Percentiles rank a stretch among this genome's conserved stretches.
Conservation (phyloP, 441 rosid genomes). For the Bruguiera hainesii region DNA sequence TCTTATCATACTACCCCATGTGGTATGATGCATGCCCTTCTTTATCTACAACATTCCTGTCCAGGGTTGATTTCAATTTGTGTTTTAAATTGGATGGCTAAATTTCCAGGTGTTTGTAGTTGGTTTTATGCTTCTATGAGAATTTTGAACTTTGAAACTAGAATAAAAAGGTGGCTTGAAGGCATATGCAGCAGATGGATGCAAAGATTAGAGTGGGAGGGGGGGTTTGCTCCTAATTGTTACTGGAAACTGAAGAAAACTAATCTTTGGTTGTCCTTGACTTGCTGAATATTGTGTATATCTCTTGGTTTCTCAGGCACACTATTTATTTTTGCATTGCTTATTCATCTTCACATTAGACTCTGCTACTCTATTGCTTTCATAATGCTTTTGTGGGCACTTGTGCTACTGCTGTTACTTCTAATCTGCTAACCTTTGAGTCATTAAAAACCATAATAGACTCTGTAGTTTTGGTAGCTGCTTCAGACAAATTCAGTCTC, state of each 20-base stretch:
- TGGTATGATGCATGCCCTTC: not conserved
- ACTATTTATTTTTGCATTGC: not conserved
- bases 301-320: not conserved
- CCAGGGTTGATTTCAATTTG: not conserved
- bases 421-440: not conserved
- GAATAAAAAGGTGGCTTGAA: constrained; percentile 1
- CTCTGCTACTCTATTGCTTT: too few species aligned
- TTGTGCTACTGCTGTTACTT: not conserved
- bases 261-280: too few species aligned
- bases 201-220: not conserved
- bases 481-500: not conserved
- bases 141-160: constrained; percentile 2
- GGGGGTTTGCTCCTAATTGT: too few species aligned
- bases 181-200: constrained; percentile 7
- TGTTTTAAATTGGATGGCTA: too few species aligned
- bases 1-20: constrained; percentile 15
- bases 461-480: not conserved
- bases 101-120: too few species aligned
- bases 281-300: too few species aligned
- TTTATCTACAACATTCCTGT: too few species aligned
- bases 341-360: not conserved
- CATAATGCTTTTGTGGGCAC: not conserved
- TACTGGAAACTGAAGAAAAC: too few species aligned
- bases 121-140: not conserved
- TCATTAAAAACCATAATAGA: not conserved